Percentiles rank a stretch among this genome's conserved stretches.
Evolutionary conservation across 495 filamentous ascomycete species (phyloP).

Genomic region (Margaritispora aquatica): DNA sequence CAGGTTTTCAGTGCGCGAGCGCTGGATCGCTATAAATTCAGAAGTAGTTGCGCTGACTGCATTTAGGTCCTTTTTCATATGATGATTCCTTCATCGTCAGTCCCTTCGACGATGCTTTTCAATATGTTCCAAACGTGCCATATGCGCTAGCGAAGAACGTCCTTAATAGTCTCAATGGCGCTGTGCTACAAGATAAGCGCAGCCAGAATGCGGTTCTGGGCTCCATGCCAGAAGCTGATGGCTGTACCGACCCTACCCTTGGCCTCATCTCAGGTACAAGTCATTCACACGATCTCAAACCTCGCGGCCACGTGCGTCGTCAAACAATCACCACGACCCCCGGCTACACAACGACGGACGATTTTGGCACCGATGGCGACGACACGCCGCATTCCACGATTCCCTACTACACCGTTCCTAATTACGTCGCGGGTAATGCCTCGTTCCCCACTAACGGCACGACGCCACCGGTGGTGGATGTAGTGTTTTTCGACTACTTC

Average conservation of each 20-base stretch:
- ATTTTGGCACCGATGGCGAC: conserved; percentile 58
- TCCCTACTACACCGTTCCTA: conserved; percentile 58
- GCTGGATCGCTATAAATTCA: no score
- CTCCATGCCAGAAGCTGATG: conserved; percentile 30
- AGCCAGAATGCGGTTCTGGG: conserved; percentile 18
- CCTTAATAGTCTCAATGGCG: conserved; percentile 35
- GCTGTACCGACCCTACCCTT: conserved; percentile 34
- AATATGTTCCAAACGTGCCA: conserved; percentile 61
- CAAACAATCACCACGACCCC: conserved; percentile 28
- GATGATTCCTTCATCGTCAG: conserved; percentile 74
- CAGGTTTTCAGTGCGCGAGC: no score
- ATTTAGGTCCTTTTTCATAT: conserved; percentile 67
- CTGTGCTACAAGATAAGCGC: conserved; percentile 34
- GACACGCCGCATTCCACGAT: conserved; percentile 67
- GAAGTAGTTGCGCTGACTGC: no score
- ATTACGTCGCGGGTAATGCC: conserved; percentile 56
- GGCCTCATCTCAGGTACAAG: conserved; percentile 8
- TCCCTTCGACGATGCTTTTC: conserved; percentile 70
- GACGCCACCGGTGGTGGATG: conserved; percentile 54
- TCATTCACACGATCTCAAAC: conserved; percentile 12
- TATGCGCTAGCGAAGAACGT: conserved; percentile 56
- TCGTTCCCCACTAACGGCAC: conserved; percentile 36
- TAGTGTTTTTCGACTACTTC: conserved; percentile 77
- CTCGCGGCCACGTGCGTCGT: conserved; percentile 32
- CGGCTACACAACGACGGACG: conserved; percentile 36